A percentile compares a stretch with the other conserved stretches of the same genome.
These are phyloP conservation scores for Taiwanofungus camphoratus DNA, from an alignment of 1,284 basidiomycete species.

Conservation along the genomic window DNA sequence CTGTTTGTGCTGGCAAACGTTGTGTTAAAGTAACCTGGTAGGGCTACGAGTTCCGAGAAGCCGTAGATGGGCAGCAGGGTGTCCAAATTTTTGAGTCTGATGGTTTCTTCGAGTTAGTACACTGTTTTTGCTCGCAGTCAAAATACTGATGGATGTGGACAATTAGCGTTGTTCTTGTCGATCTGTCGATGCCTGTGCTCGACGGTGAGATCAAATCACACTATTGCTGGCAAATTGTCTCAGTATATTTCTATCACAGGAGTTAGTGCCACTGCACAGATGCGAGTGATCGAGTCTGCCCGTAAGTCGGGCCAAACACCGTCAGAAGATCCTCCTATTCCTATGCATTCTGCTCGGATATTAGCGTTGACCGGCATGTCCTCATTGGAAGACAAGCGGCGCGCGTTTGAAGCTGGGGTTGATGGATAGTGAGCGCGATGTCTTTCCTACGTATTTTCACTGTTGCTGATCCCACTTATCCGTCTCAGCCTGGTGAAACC, in stretches of 20 bases:
- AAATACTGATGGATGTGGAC: background rate
- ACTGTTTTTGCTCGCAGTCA: no score
- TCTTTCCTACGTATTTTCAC: conserved; percentile 1
- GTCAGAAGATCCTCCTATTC: conserved; percentile 13
- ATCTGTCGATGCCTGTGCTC: conserved; percentile 90
- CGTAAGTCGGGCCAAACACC: conserved; percentile 29
- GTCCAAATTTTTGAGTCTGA: conserved; percentile 70
- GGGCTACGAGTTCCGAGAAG: conserved; percentile 76
- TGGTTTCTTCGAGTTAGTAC: conserved; percentile 75
- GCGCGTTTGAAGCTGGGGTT: conserved; percentile 88
- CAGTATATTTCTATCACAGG: conserved; percentile 34
- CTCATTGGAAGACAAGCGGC: conserved; percentile 85
- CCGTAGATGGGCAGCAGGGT: conserved; percentile 80
- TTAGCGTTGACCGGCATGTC: conserved; percentile 92
- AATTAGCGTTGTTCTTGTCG: conserved; percentile 75
- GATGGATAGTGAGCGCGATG: conserved; percentile 79
- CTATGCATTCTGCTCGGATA: conserved; percentile 51
- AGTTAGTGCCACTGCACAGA: conserved; percentile 78
- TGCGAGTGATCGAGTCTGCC: conserved; percentile 71
- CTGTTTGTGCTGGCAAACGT: background rate
- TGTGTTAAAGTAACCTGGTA: conserved; percentile 25
- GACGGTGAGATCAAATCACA: conserved; percentile 52
- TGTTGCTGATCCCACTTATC: conserved; percentile 5
- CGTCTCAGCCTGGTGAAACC: conserved; percentile 80
- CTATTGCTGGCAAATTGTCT: conserved; percentile 1